Evolutionary conservation across 257 asterid species (phyloP).

Genomic region (Petunia axillaris): DNA sequence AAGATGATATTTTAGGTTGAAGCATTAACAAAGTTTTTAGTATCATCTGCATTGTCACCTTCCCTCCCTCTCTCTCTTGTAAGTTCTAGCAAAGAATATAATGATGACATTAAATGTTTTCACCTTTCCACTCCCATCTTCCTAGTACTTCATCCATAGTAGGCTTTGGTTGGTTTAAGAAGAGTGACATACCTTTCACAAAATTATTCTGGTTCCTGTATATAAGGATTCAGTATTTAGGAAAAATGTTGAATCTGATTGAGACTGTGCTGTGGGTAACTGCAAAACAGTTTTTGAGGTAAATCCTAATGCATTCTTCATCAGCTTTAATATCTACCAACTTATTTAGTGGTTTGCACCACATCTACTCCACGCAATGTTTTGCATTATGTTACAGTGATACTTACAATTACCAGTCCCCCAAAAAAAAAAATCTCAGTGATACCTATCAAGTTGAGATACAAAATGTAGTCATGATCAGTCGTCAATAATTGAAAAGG

Average conservation of each 20-base stretch:
- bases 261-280: neutral
- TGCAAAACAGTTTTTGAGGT: slow-evolving; percentile 16
- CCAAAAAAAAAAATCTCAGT: neutral
- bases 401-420: neutral
- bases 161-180: neutral
- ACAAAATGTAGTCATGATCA: slow-evolving; percentile 1
- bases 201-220: neutral
- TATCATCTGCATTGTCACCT: neutral
- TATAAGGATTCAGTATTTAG: neutral
- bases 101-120: neutral
- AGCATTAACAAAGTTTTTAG: neutral
- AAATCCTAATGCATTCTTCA: neutral
- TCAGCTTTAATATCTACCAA: neutral
- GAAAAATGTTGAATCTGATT: neutral
- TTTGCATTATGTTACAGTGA: neutral
- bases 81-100: neutral
- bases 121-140: neutral
- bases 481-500: slow-evolving; percentile 2
- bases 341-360: slow-evolving; percentile 1
- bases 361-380: neutral
- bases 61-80: neutral
- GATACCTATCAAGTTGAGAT: neutral
- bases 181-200: slow-evolving; percentile 11
- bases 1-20: slow-evolving; percentile 3
- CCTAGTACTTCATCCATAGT: neutral